phyloP scores from a whole-genome alignment of 192 early-diverging fungal species.

The Podila clonocystis region DNA sequence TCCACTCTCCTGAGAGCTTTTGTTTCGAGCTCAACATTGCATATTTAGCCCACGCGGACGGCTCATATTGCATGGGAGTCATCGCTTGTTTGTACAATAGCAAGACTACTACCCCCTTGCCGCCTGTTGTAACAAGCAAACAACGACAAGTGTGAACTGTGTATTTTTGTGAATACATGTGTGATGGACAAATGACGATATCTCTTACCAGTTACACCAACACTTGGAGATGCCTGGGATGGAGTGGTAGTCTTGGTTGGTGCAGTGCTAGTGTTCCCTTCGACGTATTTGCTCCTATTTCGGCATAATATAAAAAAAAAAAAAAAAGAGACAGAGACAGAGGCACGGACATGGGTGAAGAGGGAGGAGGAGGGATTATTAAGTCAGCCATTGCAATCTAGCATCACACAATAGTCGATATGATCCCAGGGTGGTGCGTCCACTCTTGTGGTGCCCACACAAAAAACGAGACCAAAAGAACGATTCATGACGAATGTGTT shows the following conservation, averaged over 20 bases:
- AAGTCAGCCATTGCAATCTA: not conserved
- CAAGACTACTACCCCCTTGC: no score
- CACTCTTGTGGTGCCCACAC: not conserved
- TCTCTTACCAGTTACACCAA: slow-evolving; percentile 9
- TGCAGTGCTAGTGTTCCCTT: slow-evolving; percentile 9
- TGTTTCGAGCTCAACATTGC: not conserved
- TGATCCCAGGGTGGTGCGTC: not conserved
- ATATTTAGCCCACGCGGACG: not conserved
- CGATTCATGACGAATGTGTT: not conserved
- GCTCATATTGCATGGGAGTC: not conserved
- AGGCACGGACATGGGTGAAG: no score
- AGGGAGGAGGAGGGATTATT: no score
- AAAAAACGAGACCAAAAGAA: not conserved
- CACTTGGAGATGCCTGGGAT: not conserved
- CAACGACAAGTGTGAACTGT: no score
- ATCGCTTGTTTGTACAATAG: no score
- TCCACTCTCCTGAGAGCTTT: not conserved
- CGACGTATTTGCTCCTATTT: slow-evolving; percentile 48
- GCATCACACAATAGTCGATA: not conserved
- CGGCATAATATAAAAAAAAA: no score
- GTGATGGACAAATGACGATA: not conserved
- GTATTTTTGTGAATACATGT: no score
- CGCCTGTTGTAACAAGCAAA: no score
- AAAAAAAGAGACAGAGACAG: not conserved
- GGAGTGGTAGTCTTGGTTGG: slow-evolving; percentile 7